Evolutionary conservation across 1,139 yeast species (phyloP), one percentile per base, ranked within the genome.

Genomic region (Kodamaea suecica): DNA sequence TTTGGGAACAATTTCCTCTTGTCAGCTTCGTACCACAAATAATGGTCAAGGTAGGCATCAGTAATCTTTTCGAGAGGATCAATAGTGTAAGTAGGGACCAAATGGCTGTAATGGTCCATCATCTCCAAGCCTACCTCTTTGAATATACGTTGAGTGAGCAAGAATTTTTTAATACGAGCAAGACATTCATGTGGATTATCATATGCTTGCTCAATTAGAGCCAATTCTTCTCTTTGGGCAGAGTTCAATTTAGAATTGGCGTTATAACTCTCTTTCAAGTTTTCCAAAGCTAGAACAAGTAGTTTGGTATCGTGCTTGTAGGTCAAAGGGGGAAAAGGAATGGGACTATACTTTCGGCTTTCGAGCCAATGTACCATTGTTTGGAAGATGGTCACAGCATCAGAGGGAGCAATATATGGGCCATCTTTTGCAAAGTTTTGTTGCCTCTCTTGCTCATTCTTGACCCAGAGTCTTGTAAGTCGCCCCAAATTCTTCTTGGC

Each of bases 281-380:
- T 81, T 55, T 92, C 99, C 35, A 94, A 66, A 0, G 99, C 98
- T 28, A 94, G 67, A 3, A 88, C 87, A 37, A 94, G 67, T 17
- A 94, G 66, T 53, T 92, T 92, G 3, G 96, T 88, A 53, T 94
- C 98, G 53, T 90, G 95, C 56, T 88, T 88, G 57, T 92, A 90
- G 24, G 87, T 81, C 30, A 85, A 64, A 0, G 97, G 97, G 2
- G 98, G 98, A 54, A 94, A 90, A 1, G 96, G 95, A 37, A 92
- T 86, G 0, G 97, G 94, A 27, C 82, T 73, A 55, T 88, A 90
- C 44, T 78, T 78, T 43, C 97, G 67, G 34, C 83, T 73, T 50
- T 88, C 96, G n/a, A 92, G 65, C 97, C 97, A 94, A 40, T 82
- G 79, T 1, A 88, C 95, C 85, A 88, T 80, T 0, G 90, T 84